Base-by-base conservation (phyloP, 257 asterid species). In the Petunia secreta region DNA sequence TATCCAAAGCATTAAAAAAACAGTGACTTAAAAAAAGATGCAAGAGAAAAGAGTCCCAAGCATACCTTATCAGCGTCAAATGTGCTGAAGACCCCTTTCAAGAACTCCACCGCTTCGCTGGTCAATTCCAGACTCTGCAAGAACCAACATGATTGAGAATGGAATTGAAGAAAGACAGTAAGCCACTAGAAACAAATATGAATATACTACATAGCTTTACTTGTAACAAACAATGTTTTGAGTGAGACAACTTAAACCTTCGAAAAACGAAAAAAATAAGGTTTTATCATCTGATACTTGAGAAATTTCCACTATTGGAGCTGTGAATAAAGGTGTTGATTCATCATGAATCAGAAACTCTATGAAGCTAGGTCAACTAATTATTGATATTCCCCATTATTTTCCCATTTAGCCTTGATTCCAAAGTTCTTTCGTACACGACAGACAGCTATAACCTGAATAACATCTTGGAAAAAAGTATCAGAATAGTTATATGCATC, bases 51-150 rank as follows among this genome's bases (percentile, higher is more conserved):
- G 54, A 68, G 64, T 80, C 3, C 75, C 64, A 52, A 13, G 80
- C 94, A 69, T 92, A 94, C 99, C 84, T 91, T 92, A 84, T 96
- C 95, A 85, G 86, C 87, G 84, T 96, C 98, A 78, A 89, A 96
- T 53, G 94, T 86, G 90, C 98, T 92, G 91, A 96, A 96, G 67
- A 96, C 85, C 76, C 99, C 98, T 87, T 96, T 96, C 86, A 96
- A 76, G 85, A 96, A 96, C 91, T 96, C 98, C 77, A 87, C 86
- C 14, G 98, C 97, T 92, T 96, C 99, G 83, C 98, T 94, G 16
- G 99, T 92, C 90, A 96, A 82, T 88, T 96, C 98, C 91, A 92
- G 83, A 89, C 92, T 92, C 99, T 96, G 97, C 95, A 89, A 87
- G 83, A 74, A 66, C 75, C 82, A 36, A 73, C 44, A 50, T 50